Evolutionary conservation across 768 basidiomycete genomes (phyloP).

Genomic region (Tremella mesenterica): DNA sequence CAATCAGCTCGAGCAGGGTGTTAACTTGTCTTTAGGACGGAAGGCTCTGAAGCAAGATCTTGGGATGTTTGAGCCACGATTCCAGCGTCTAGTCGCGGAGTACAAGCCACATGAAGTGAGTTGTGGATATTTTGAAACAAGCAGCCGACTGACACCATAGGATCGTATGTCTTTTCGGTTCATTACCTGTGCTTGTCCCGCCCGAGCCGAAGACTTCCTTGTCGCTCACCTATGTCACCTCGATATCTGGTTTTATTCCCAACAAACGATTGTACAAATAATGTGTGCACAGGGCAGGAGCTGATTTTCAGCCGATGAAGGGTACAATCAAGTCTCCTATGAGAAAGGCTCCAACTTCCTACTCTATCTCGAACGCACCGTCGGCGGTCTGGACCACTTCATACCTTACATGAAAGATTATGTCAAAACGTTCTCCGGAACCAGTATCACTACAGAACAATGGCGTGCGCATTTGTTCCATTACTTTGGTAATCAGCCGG

Average conservation of each 20-base stretch:
- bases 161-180: constrained; percentile 2
- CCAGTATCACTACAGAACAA: constrained; percentile 71
- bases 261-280: background rate
- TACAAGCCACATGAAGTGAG: constrained; percentile 54
- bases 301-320: constrained; percentile 53
- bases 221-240: no score
- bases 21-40: constrained; percentile 47
- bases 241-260: no score
- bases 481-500: constrained; percentile 56
- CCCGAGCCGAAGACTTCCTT: no score
- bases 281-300: no score
- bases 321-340: constrained; percentile 67
- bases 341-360: constrained; percentile 70
- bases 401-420: constrained; percentile 77
- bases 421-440: constrained; percentile 65
- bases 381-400: constrained; percentile 77
- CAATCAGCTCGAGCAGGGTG: background rate
- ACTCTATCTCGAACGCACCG: constrained; percentile 64
- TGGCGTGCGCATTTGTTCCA: constrained; percentile 73
- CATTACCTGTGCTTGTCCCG: no score
- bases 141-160: constrained; percentile 9
- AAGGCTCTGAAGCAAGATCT: constrained; percentile 67
- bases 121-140: background rate
- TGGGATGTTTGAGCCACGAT: constrained; percentile 58
- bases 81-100: constrained; percentile 68